These are phyloP conservation scores for Talaromyces rugulosus DNA, from an alignment of 2,329 filamentous ascomycete genomes.

Conservation along the genomic window DNA sequence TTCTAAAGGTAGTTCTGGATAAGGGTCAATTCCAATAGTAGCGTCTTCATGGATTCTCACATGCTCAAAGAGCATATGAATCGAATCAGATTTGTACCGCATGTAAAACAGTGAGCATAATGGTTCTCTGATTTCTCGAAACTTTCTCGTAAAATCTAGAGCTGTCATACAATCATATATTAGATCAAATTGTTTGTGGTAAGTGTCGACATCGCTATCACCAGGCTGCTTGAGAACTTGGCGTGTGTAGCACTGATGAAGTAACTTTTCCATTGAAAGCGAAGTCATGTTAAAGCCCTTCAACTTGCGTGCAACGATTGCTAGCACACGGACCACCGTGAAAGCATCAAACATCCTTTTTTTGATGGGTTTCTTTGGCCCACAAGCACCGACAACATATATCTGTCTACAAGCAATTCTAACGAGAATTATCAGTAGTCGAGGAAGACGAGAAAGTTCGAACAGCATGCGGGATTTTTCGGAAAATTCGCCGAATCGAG, in stretches of 20 bases:
- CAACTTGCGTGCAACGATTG: not conserved
- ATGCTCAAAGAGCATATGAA: not conserved
- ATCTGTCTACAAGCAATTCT: constrained; percentile 8
- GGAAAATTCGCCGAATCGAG: not conserved
- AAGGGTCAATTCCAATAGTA: not conserved
- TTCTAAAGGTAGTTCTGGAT: constrained; percentile 5
- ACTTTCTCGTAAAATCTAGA: constrained; percentile 3
- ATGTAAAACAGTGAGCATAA: not conserved
- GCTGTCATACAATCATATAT: constrained; percentile 7
- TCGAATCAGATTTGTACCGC: constrained; percentile 1
- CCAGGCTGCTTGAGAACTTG: constrained; percentile 3
- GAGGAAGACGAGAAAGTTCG: constrained; percentile 7
- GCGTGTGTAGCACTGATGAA: constrained; percentile 7
- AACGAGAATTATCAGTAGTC: constrained; percentile 5
- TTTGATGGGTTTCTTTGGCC: too few species aligned
- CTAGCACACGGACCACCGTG: constrained; percentile 1
- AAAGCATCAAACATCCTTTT: constrained; percentile 13
- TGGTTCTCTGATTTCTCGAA: not conserved
- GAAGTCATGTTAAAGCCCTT: not conserved
- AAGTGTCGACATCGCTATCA: constrained; percentile 3
- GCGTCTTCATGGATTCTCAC: not conserved
- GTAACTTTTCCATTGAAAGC: constrained; percentile 5
- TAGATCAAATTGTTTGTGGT: not conserved
- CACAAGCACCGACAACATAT: constrained; percentile 2
- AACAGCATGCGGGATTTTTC: constrained; percentile 4